phyloP scores from a whole-genome alignment of 441 rosid species.

The Geranium incanum region DNA sequence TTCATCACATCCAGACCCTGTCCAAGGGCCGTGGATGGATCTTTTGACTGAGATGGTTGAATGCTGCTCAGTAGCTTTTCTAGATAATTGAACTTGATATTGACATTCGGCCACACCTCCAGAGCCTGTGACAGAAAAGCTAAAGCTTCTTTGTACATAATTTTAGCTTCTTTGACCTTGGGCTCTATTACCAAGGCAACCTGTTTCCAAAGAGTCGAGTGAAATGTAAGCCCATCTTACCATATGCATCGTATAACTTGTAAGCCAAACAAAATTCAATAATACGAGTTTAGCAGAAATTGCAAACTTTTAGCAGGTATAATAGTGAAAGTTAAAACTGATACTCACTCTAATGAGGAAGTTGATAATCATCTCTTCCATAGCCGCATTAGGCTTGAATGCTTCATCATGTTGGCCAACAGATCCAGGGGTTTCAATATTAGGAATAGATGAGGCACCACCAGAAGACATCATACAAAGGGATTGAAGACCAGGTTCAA shows the following conservation, averaged over 20 bases:
- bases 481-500: conserved; percentile 89
- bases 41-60: conserved; percentile 88
- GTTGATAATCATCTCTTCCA: conserved; percentile 98
- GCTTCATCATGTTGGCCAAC: conserved; percentile 95
- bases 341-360: conserved; percentile 86
- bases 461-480: conserved; percentile 92
- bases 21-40: conserved; percentile 89
- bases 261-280: not conserved
- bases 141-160: conserved; percentile 86
- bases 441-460: conserved; percentile 74
- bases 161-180: conserved; percentile 92
- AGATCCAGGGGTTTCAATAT: conserved; percentile 89
- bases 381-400: conserved; percentile 99
- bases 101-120: conserved; percentile 97
- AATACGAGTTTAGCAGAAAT: not conserved
- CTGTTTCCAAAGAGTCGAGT: conserved; percentile 35
- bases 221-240: conserved; percentile 4
- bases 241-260: not conserved
- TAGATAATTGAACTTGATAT: conserved; percentile 87
- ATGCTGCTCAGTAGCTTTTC: conserved; percentile 81
- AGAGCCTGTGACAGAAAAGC: conserved; percentile 91
- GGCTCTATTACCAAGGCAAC: conserved; percentile 97
- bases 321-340: conserved; percentile 17
- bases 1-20: conserved; percentile 99
- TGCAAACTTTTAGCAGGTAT: conserved; percentile 5